phyloP scores from a whole-genome alignment of 2,329 filamentous ascomycete genomes.

The Fusarium buharicum region DNA sequence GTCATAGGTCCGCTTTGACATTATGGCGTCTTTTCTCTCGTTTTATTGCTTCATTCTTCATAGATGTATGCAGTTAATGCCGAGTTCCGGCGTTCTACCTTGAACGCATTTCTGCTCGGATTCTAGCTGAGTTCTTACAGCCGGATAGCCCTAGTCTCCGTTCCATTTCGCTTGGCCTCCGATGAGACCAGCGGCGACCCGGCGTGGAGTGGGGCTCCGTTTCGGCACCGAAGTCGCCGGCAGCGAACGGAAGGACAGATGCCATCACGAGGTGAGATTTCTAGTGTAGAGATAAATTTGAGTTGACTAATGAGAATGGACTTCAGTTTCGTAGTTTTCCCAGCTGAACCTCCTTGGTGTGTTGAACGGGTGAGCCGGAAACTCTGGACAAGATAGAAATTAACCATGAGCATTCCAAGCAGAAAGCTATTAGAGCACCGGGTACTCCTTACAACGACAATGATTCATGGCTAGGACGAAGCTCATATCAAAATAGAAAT shows the following conservation, averaged over 20 bases:
- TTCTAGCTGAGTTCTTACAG: neutral
- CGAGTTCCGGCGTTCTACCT: neutral
- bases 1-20: constrained; percentile 33
- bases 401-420: too few relatives aligned
- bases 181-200: constrained; percentile 10
- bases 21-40: constrained; percentile 10
- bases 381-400: too few relatives aligned
- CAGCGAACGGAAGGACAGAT: constrained; percentile 7
- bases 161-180: constrained; percentile 9
- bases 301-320: neutral
- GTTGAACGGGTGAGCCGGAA: too few relatives aligned
- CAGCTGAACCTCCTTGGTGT: too few relatives aligned
- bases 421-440: too few relatives aligned
- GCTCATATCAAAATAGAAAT: too few relatives aligned
- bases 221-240: constrained; percentile 15
- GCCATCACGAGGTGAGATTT: constrained; percentile 9
- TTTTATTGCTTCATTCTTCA: neutral
- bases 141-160: neutral
- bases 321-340: neutral
- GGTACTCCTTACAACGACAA: too few relatives aligned
- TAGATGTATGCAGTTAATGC: neutral
- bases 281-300: neutral
- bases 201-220: constrained; percentile 12
- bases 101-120: neutral
- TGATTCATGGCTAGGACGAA: too few relatives aligned